Percentiles rank a stretch among this genome's conserved stretches.
Evolutionary conservation across 495 filamentous ascomycete genomes (phyloP).

Genomic region (Schizothecium vesticola): DNA sequence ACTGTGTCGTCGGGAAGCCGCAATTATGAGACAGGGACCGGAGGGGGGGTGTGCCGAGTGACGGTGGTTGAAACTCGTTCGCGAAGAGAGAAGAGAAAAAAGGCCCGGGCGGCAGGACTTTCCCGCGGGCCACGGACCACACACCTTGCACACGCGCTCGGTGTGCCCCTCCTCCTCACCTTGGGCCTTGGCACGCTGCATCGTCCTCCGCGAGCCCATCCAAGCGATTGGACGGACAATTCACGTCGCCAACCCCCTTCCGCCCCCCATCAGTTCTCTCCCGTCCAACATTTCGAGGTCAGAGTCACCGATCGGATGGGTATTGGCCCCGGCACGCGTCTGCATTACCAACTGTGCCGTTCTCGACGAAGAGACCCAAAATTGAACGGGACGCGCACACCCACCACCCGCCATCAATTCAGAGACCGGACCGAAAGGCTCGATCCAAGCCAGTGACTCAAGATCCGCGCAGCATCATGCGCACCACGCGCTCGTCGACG

Average conservation of each 20-base stretch:
- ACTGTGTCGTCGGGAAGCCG: constrained; percentile 2
- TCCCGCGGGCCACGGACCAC: neutral
- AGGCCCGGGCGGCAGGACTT: constrained; percentile 8
- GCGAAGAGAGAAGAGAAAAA: neutral
- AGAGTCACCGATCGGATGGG: neutral
- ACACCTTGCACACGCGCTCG: neutral
- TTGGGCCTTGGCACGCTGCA: neutral
- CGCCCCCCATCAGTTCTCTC: neutral
- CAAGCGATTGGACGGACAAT: neutral
- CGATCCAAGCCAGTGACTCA: constrained; percentile 4
- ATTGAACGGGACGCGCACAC: neutral
- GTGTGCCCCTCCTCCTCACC: neutral
- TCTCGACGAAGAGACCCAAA: neutral
- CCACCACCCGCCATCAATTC: neutral
- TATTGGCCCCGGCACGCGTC: neutral
- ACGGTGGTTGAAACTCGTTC: constrained; percentile 8
- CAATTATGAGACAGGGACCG: neutral
- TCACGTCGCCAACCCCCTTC: neutral
- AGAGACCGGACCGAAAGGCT: neutral
- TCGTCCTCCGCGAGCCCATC: neutral
- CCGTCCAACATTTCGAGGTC: neutral
- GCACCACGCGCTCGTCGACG: neutral
- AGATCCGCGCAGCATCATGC: constrained; percentile 7
- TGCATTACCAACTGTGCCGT: neutral
- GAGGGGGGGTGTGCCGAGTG: constrained; percentile 8